These are phyloP conservation scores for Dryadomyces sulphureus DNA, from an alignment of 2,329 filamentous ascomycete genomes.

Conservation along the genomic window DNA sequence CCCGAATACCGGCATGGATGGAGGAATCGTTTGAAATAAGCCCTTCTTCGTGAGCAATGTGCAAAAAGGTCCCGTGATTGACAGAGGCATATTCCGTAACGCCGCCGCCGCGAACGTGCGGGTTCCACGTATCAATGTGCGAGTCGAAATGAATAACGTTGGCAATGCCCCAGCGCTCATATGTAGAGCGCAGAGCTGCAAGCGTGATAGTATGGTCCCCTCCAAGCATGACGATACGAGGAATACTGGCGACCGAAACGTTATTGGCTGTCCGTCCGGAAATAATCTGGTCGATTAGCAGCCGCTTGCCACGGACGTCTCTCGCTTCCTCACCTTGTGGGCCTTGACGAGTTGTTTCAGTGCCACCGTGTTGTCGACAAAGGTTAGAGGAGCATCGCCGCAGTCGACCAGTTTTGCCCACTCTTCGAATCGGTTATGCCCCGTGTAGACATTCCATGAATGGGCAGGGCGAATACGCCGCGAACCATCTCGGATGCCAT, in stretches of 20 bases:
- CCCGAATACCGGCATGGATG: constrained; percentile 47
- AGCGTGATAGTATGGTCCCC: constrained; percentile 30
- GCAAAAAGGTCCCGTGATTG: constrained; percentile 47
- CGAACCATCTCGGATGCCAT: constrained; percentile 14
- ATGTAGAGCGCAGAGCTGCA: constrained; percentile 44
- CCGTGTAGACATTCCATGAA: constrained; percentile 16
- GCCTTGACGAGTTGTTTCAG: constrained; percentile 61
- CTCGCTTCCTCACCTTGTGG: constrained; percentile 25
- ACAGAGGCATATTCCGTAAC: constrained; percentile 46
- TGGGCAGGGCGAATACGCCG: constrained; percentile 12
- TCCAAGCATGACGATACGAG: constrained; percentile 36
- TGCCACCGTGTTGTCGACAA: constrained; percentile 62
- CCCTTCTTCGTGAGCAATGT: constrained; percentile 47
- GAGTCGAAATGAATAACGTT: constrained; percentile 48
- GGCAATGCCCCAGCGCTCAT: constrained; percentile 36
- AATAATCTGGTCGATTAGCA: constrained; percentile 5
- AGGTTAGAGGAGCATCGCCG: constrained; percentile 63
- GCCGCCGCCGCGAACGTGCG: constrained; percentile 40
- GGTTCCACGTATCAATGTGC: constrained; percentile 54
- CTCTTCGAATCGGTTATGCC: constrained; percentile 51
- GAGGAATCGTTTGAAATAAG: constrained; percentile 38
- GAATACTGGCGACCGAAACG: constrained; percentile 24
- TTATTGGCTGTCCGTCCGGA: constrained; percentile 23
- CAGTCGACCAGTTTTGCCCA: constrained; percentile 66
- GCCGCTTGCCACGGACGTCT: not conserved